Base-by-base conservation (phyloP, 306 rosid genomes). In the Lagenaria siceraria region DNA sequence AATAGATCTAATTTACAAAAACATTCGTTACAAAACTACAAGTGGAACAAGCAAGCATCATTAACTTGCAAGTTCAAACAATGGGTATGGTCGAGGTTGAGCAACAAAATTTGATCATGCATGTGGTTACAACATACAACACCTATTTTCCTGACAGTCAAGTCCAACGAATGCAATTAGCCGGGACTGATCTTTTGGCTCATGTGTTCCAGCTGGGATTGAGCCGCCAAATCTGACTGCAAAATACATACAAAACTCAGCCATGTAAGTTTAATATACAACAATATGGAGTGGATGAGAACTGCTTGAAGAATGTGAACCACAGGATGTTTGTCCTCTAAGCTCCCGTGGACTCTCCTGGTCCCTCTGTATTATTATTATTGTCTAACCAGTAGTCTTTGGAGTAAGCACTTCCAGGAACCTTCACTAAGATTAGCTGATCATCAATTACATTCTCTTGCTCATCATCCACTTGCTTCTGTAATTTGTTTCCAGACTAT, bases 361-460 rank as follows among this genome's bases (percentile, higher is more conserved):
- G 31, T 54, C 54, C 53, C 79, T 64, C 85, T n/a, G 66, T 78
- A 75, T 80, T 75, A 38, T 74, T 74, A 77, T 79, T 75, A 38
- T 71, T 72, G 81, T 61, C 79, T 68, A 48, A 70, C 78, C 49
- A 58, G 63, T 82, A 63, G 56, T 74, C 88, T 49, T 27, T 72
- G 51, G 97, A 79, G 83, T 94, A 94, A 36, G 98, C 91, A 84
- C 98, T 94, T 79, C 97, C 96, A 11, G 98, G 97, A 83, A 94
- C 98, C 81, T 80, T 82, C 79, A 94, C 88, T 52, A 89, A 81
- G 81, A 90, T 48, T 17, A 46, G 60, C 60, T 49, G 88, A 69
- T 90, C 91, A 74, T 88, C 97, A 11, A 21, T 19, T 55, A 7
- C 54, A 78, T 62, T 84, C 48, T 82, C 86, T 69, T 64, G 87